Percentiles rank a stretch among this genome's conserved stretches.
phyloP scores from a whole-genome alignment of 1,139 yeast genomes.

The Oligophagozyma castellii region DNA sequence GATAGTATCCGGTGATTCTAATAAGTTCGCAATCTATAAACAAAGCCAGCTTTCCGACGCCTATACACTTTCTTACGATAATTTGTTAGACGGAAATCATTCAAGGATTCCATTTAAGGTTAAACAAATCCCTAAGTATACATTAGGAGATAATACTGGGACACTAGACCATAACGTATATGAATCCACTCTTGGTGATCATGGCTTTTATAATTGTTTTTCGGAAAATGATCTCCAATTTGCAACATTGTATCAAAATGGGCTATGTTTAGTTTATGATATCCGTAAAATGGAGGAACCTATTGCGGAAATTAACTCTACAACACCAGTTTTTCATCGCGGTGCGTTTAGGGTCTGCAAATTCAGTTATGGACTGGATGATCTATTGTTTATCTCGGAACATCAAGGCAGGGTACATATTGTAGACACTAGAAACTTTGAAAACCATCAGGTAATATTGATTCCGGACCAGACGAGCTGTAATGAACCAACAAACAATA shows the following conservation, averaged over 20 bases:
- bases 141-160: conserved; percentile 18
- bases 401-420: conserved; percentile 81
- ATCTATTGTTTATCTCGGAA: conserved; percentile 62
- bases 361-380: conserved; percentile 62
- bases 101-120: conserved; percentile 7
- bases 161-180: conserved; percentile 26
- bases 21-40: conserved; percentile 37
- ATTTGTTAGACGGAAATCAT: conserved; percentile 14
- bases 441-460: conserved; percentile 64
- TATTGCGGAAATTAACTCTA: conserved; percentile 41
- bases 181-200: conserved; percentile 45
- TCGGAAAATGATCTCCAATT: conserved; percentile 59
- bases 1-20: conserved; percentile 47
- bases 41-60: conserved; percentile 24
- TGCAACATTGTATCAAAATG: conserved; percentile 78
- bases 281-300: conserved; percentile 45
- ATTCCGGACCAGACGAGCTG: conserved; percentile 28
- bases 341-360: conserved; percentile 43
- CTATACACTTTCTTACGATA: conserved; percentile 18
- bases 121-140: conserved; percentile 17
- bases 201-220: conserved; percentile 77
- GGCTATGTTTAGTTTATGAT: conserved; percentile 65
- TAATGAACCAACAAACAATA: conserved; percentile 3
- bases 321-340: conserved; percentile 35
- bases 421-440: conserved; percentile 58